phyloP scores from a whole-genome alignment of 2,329 filamentous ascomycete species.

The Pezicula neosporulosa region DNA sequence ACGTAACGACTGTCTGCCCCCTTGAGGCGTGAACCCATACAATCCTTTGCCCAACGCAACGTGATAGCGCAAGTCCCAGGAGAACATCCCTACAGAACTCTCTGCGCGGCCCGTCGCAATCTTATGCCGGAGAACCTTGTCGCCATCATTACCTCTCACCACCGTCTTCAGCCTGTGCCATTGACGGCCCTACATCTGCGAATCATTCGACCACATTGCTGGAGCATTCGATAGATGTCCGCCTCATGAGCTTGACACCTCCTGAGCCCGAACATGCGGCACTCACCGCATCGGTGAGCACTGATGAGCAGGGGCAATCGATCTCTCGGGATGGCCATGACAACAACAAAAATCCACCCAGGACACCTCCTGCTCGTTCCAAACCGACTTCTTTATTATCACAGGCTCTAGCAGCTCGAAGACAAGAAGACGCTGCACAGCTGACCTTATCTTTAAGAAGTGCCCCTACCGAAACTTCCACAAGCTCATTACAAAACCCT shows the following conservation, averaged over 20 bases:
- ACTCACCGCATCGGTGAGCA: constrained; percentile 24
- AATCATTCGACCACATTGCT: constrained; percentile 27
- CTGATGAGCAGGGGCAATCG: constrained; percentile 18
- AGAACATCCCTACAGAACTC: neutral
- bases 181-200: constrained; percentile 22
- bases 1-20: too few relatives aligned
- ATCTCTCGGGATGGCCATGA: constrained; percentile 18
- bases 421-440: constrained; percentile 11
- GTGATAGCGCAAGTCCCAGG: too few relatives aligned
- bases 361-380: constrained; percentile 11
- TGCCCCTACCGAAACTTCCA: constrained; percentile 1
- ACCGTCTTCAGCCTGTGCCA: constrained; percentile 7
- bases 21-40: too few relatives aligned
- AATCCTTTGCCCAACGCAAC: too few relatives aligned
- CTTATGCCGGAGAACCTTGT: constrained; percentile 3
- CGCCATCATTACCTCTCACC: neutral
- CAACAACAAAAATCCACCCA: constrained; percentile 13
- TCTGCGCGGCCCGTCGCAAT: neutral
- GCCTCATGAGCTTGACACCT: constrained; percentile 30
- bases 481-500: neutral
- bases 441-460: neutral
- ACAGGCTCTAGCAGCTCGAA: constrained; percentile 21
- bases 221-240: constrained; percentile 29
- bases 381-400: constrained; percentile 25
- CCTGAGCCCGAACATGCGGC: constrained; percentile 30